Evolutionary conservation across 129 eudicot species (phyloP).

Genomic region (Pseudognaphalium luteoalbum): DNA sequence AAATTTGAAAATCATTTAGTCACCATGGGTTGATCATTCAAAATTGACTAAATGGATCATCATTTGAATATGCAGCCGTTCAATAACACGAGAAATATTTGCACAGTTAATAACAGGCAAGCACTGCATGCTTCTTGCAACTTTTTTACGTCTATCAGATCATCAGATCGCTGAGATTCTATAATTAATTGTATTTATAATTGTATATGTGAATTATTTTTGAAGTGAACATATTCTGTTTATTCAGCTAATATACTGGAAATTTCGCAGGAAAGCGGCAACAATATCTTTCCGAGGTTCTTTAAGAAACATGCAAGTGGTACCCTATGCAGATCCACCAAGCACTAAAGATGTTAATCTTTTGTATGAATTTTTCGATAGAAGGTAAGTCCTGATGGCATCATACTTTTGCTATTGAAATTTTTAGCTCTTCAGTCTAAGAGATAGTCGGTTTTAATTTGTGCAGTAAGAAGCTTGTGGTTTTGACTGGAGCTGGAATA

Average conservation of each 20-base stretch:
- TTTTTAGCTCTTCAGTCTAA: neutral
- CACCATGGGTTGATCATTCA: too few species aligned
- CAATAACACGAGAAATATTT: slow-evolving; percentile 37
- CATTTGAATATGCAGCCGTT: slow-evolving; percentile 35
- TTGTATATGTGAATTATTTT: slow-evolving; percentile 7
- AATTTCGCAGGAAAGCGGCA: slow-evolving; percentile 23
- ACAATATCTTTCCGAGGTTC: slow-evolving; percentile 38
- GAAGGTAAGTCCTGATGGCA: neutral
- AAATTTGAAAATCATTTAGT: too few species aligned
- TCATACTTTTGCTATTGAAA: neutral
- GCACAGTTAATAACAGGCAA: slow-evolving; percentile 49
- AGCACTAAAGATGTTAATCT: slow-evolving; percentile 57
- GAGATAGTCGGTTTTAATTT: neutral
- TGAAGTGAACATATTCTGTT: slow-evolving; percentile 33
- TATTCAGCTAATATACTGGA: slow-evolving; percentile 35
- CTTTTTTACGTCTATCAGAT: neutral
- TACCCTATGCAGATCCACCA: slow-evolving; percentile 85
- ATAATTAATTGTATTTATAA: neutral
- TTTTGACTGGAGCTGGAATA: slow-evolving; percentile 92
- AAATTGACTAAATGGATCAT: too few species aligned
- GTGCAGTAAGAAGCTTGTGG: slow-evolving; percentile 86
- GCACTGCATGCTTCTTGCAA: neutral
- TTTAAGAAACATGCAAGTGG: slow-evolving; percentile 54
- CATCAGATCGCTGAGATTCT: neutral
- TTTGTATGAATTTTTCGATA: neutral